Conservation (phyloP, 1,284 basidiomycete species). For the Microbotryum lychnidis-dioicae region DNA sequence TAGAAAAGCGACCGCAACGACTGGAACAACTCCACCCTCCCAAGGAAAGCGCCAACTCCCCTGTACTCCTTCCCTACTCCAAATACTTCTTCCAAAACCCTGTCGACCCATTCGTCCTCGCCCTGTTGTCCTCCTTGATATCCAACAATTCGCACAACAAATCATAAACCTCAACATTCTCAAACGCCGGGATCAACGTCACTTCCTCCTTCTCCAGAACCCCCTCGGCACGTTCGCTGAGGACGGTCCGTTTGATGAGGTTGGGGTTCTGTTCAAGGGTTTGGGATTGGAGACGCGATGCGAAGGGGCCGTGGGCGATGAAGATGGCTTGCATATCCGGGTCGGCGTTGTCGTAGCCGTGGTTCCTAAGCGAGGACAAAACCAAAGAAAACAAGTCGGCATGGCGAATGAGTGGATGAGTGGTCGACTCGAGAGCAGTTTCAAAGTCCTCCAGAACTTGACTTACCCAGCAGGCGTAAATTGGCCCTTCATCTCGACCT, state of each 20-base stretch:
- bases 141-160: slow-evolving; percentile 67
- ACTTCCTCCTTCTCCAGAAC: slow-evolving; percentile 46
- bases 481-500: slow-evolving; percentile 50
- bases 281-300: slow-evolving; percentile 53
- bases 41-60: too few relatives aligned
- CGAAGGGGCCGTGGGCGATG: slow-evolving; percentile 79
- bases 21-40: too few relatives aligned
- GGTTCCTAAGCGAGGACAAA: slow-evolving; percentile 45
- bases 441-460: slow-evolving; percentile 36
- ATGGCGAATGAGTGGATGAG: background rate
- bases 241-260: slow-evolving; percentile 29
- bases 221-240: slow-evolving; percentile 34
- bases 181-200: slow-evolving; percentile 67
- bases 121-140: slow-evolving; percentile 45
- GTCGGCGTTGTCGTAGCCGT: slow-evolving; percentile 72
- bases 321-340: slow-evolving; percentile 79
- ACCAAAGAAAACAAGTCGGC: background rate
- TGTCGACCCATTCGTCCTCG: slow-evolving; percentile 62
- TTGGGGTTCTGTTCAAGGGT: slow-evolving; percentile 40
- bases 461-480: slow-evolving; percentile 51
- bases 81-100: slow-evolving; percentile 73
- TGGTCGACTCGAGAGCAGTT: background rate
- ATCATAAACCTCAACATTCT: slow-evolving; percentile 76
- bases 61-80: too few relatives aligned
- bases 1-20: too few relatives aligned